These are phyloP conservation scores for Trichoderma koningiopsis DNA, from an alignment of 2,329 filamentous ascomycete species.

Conservation along the genomic window DNA sequence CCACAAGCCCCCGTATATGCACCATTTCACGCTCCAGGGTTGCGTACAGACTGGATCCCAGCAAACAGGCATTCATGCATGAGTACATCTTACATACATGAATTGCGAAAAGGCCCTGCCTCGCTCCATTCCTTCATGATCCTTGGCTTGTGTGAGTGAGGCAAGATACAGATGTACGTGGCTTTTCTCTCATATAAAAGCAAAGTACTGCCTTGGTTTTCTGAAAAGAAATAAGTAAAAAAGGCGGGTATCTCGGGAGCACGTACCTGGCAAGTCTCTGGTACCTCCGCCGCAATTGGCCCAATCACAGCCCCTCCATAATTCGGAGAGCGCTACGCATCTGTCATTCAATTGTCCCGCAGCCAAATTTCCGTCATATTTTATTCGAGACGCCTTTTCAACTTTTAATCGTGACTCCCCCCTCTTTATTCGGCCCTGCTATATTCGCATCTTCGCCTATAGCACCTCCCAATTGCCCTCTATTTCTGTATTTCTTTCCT, in stretches of 20 bases:
- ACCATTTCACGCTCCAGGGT: not conserved
- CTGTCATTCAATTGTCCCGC: conserved; percentile 19
- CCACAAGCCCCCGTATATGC: not conserved
- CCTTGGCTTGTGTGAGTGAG: not conserved
- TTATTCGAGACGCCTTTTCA: conserved; percentile 20
- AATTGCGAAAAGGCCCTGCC: not conserved
- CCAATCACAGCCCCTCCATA: conserved; percentile 26
- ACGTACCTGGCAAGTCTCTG: not conserved
- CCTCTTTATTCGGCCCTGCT: not conserved
- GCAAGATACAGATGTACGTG: not conserved
- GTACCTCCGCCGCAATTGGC: not conserved
- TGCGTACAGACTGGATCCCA: not conserved
- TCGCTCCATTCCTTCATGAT: not conserved
- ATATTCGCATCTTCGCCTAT: not conserved
- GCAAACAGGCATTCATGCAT: not conserved
- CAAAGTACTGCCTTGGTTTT: not conserved
- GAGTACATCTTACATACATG: not conserved
- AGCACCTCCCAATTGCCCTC: not conserved
- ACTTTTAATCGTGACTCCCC: conserved; percentile 18
- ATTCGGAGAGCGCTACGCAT: conserved; percentile 24
- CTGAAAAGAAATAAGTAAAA: too few relatives aligned
- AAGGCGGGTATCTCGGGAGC: not conserved
- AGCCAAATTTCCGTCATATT: conserved; percentile 20
- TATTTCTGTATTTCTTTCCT: not conserved
- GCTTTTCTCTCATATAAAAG: not conserved